Evolutionary conservation across 441 rosid genomes (phyloP), one percentile per base, ranked within the genome.

Genomic region (Melastoma candidum): DNA sequence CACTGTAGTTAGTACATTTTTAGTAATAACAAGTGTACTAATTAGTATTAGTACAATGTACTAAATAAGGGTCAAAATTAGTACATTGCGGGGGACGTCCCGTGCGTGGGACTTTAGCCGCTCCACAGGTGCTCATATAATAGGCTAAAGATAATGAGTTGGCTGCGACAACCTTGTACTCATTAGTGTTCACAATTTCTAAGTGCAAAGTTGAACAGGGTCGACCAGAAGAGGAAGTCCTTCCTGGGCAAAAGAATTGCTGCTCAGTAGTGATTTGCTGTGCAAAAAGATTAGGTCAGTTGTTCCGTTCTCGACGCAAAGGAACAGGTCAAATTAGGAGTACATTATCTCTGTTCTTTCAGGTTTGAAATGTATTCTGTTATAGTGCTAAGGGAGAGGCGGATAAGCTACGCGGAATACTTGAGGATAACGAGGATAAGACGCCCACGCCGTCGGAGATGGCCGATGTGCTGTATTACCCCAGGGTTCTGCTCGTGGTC

Each of bases 401-500:
- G 0, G 86, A 83, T 56, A 95, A 88, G 66, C 57, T 88, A 57
- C 88, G 96, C 57, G 67, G 70, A 63, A 82, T 94, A 2, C 48
- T 82, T 25, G 95, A 87, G 68, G 95, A 82, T 11, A 75, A 80
- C 0, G 90, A 87, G 68, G 81, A 82, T 36, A 57, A 57, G 7
- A 48, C 67, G 22, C 81, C 76, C 4, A 68, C 81, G 10, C 80
- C 85, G 4, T 79, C 89, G 0, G 94, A 92, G 68, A 92, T 85
- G 95, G 95, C 81, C 5, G 90, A 90, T 68, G 71, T 83, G 25
- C 57, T 87, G 0, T 87, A 87, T 56, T 93, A 85, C 63, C 61
- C 88, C 26, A 76, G 83, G 88, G 96, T 83, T 64, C 70, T 90
- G 2, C 53, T 85, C 55, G 74, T 78, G 1, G 54, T 90, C 88